Percentiles rank a stretch among this genome's conserved stretches.
phyloP scores from a whole-genome alignment of 1,284 basidiomycete genomes.

The Phaffia rhodozyma region DNA sequence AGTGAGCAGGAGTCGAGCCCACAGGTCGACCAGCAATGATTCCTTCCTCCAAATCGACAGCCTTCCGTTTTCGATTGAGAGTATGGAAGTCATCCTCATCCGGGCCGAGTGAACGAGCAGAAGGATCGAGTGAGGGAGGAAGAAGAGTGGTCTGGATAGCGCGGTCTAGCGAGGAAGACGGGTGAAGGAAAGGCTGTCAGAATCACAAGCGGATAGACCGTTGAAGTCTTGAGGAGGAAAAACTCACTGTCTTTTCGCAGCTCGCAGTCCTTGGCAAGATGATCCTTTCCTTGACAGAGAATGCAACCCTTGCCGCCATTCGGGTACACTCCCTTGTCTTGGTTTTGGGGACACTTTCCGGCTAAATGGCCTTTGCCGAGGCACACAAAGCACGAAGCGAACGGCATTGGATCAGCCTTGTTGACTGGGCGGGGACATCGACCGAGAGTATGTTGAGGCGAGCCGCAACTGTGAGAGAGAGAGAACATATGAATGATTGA shows the following conservation, averaged over 20 bases:
- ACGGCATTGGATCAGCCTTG: conserved; percentile 61
- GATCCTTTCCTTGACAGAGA: conserved; percentile 68
- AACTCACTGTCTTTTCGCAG: conserved; percentile 48
- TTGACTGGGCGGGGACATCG: conserved; percentile 57
- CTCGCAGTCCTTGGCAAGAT: conserved; percentile 73
- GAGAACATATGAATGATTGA: not conserved
- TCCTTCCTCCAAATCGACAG: conserved; percentile 48
- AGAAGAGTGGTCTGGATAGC: conserved; percentile 14
- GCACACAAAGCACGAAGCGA: conserved; percentile 86
- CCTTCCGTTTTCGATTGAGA: conserved; percentile 50
- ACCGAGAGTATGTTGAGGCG: conserved; percentile 62
- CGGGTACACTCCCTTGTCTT: conserved; percentile 70
- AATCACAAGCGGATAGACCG: no score
- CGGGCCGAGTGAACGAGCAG: conserved; percentile 51
- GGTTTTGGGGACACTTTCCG: conserved; percentile 67
- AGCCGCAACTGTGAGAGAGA: conserved; percentile 56
- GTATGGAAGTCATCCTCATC: conserved; percentile 90
- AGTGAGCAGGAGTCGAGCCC: no score
- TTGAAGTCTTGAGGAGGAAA: not conserved
- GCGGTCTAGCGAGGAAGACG: conserved; percentile 1
- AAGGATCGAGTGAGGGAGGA: conserved; percentile 28
- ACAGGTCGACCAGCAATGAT: no score
- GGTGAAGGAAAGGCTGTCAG: conserved; percentile 7
- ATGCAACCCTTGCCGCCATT: conserved; percentile 76
- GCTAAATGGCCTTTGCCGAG: conserved; percentile 67